Conservation (phyloP, 345 rosid species). For the Boechera retrofracta region DNA sequence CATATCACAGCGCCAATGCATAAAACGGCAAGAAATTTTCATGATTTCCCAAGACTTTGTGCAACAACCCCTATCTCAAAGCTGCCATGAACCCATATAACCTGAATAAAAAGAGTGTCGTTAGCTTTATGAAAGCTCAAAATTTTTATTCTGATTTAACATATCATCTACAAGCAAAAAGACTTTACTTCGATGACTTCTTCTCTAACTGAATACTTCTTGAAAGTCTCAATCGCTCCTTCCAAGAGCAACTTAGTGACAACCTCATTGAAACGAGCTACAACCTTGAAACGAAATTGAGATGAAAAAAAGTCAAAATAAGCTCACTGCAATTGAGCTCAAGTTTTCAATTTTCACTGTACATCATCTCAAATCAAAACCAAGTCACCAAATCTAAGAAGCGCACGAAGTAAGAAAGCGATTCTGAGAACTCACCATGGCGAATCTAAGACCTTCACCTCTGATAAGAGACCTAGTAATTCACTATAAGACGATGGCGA, state of each 20-base stretch:
- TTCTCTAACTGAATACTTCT: slow-evolving; percentile 76
- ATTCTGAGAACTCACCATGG: slow-evolving; percentile 58
- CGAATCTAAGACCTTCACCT: slow-evolving; percentile 84
- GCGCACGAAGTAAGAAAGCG: background rate
- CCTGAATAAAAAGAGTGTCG: slow-evolving; percentile 50
- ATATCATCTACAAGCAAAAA: background rate
- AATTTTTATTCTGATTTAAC: background rate
- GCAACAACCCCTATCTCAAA: slow-evolving; percentile 86
- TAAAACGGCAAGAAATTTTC: slow-evolving; percentile 69
- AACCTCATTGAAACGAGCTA: slow-evolving; percentile 95
- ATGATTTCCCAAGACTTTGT: slow-evolving; percentile 75
- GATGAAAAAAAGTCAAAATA: background rate
- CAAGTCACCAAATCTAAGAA: background rate
- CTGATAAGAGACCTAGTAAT: slow-evolving; percentile 66
- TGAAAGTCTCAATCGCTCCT: slow-evolving; percentile 90
- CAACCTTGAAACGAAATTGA: slow-evolving; percentile 56
- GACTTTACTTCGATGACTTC: slow-evolving; percentile 73
- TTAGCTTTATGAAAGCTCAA: slow-evolving; percentile 27
- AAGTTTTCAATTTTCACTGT: background rate
- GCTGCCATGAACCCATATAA: slow-evolving; percentile 97
- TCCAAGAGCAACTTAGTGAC: slow-evolving; percentile 81
- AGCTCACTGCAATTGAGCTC: background rate
- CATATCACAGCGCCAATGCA: slow-evolving; percentile 99
- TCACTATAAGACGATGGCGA: too few species aligned
- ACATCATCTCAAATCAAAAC: slow-evolving; percentile 7